Evolutionary conservation across 2,329 filamentous ascomycete species (phyloP).

Genomic region (Lecanicillium sp.): DNA sequence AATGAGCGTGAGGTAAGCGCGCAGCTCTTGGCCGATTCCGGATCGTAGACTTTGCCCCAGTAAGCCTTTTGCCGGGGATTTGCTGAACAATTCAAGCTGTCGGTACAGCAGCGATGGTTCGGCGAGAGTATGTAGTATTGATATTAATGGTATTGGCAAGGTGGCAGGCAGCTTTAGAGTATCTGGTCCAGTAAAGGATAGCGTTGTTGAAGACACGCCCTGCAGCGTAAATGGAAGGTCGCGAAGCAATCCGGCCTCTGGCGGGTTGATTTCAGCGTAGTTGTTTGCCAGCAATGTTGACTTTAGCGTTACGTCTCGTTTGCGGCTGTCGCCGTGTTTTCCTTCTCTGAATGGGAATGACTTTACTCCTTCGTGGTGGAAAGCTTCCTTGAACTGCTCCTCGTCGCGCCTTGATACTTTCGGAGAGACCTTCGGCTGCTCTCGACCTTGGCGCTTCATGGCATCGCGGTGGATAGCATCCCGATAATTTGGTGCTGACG

Average conservation of each 20-base stretch:
- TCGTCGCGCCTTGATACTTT: constrained; percentile 34
- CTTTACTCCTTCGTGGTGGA: constrained; percentile 44
- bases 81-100: constrained; percentile 71
- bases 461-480: constrained; percentile 29
- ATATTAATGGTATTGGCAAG: constrained; percentile 76
- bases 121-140: constrained; percentile 79
- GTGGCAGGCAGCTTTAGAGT: constrained; percentile 69
- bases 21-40: constrained; percentile 75
- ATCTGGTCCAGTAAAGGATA: constrained; percentile 64
- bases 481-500: constrained; percentile 27
- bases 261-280: constrained; percentile 48
- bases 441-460: constrained; percentile 28
- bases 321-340: constrained; percentile 24
- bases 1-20: constrained; percentile 83
- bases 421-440: constrained; percentile 28
- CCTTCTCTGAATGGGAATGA: constrained; percentile 34
- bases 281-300: constrained; percentile 51
- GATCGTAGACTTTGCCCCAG: constrained; percentile 86
- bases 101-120: constrained; percentile 92
- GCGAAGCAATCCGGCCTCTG: constrained; percentile 60
- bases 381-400: constrained; percentile 43
- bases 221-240: constrained; percentile 91
- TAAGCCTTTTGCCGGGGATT: constrained; percentile 73
- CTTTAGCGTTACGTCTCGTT: constrained; percentile 47
- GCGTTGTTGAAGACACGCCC: constrained; percentile 78